Base-by-base conservation (phyloP, 768 basidiomycete genomes). In the Rossbeevera mucosa region DNA sequence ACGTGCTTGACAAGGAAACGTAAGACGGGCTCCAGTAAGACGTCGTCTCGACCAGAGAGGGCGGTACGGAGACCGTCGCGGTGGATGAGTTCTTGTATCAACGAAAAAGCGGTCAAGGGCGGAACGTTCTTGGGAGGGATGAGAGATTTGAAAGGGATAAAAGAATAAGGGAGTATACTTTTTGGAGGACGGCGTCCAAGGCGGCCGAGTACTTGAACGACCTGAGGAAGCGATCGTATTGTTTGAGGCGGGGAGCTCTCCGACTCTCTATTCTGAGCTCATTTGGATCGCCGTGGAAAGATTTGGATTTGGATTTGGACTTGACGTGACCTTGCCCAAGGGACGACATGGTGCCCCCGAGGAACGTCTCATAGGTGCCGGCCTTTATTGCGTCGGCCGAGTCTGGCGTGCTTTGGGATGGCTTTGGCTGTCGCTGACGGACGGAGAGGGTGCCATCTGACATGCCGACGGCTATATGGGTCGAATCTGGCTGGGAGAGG, bases 391-490 rank as follows among this genome's bases (percentile, higher is more conserved):
- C 63, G 8, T 61, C 60, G 20, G 72, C 67, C 53, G 74, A 67
- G 42, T 72, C 70, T 3, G 67, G 60, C 4, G 70, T 67, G 0
- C 71, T 62, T 64, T 89, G 83, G n/a, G 80, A 80, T 0, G 81
- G 71, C 68, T 90, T 94, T 16, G 78, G 80, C 59, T 91, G 88
- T 53, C 94, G 81, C 59, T 91, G 80, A 25, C 96, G 90, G 44
- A 99, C 82, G n/a, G 94, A 94, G n/a, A 99, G 77, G 2, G 95
- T 97, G 2, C 95, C 95, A 64, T 98, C 96, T 14, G 93, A 86
- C 87, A 97, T 91, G n/a, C 96, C 96, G 1, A 91, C 90, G 1
- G 91, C 90, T 36, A 99, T 87, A 63, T 98, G 96, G 0, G 93
- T 94, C 61, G 96, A 91, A 67, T 98, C 94, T 24, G 93, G 94